Percentiles rank a stretch among this genome's conserved stretches.
These are phyloP conservation scores for Phytophthora rubi DNA, from an alignment of 352 stramenopile species.

Conservation along the genomic window DNA sequence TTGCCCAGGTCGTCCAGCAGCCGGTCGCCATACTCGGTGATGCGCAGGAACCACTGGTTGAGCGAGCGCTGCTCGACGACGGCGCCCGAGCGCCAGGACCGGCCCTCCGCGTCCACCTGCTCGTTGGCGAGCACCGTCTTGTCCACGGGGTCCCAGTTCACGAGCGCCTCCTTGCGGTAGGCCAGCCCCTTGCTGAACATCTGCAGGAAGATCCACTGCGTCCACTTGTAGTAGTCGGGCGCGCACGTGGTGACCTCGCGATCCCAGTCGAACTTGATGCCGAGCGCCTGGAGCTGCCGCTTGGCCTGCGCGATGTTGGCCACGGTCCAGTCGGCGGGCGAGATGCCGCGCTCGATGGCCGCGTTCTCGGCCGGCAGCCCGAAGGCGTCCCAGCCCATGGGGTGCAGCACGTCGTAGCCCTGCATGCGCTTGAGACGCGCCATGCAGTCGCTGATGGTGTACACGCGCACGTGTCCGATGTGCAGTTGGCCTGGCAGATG, in stretches of 20 bases:
- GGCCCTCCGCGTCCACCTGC: constrained; percentile 94
- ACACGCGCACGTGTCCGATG: constrained; percentile 99
- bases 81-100: constrained; percentile 96
- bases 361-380: constrained; percentile 99
- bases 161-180: constrained; percentile 95
- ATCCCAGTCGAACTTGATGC: constrained; percentile 98
- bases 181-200: constrained; percentile 97
- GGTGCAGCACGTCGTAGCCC: constrained; percentile 97
- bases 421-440: constrained; percentile 97
- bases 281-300: constrained; percentile 95
- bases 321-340: constrained; percentile 95
- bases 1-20: constrained; percentile 95
- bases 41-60: constrained; percentile 98
- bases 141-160: constrained; percentile 99
- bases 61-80: constrained; percentile 95
- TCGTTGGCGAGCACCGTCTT: constrained; percentile 99
- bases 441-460: constrained; percentile 99
- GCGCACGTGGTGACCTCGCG: constrained; percentile 97
- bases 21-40: constrained; percentile 98
- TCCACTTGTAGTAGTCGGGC: constrained; percentile 99
- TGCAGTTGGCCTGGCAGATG: constrained; percentile 84
- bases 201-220: constrained; percentile 99
- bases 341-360: constrained; percentile 97
- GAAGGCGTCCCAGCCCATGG: constrained; percentile 99
- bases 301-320: constrained; percentile 98